Conservation (phyloP, 73 alveolate species). For the Paramecium octaurelia region DNA sequence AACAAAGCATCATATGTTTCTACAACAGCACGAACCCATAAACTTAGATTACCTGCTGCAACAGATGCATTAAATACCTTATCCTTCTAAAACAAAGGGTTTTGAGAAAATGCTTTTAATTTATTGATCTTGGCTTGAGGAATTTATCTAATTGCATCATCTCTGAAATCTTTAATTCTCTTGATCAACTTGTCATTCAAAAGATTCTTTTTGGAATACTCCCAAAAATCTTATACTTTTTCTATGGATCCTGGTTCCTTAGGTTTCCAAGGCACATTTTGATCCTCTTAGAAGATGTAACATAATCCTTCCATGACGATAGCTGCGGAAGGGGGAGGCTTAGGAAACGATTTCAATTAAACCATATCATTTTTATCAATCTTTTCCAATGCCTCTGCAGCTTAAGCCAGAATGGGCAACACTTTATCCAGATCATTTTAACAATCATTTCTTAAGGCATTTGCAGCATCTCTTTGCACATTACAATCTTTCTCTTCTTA, state of each 20-base stretch:
- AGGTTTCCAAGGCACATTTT: slow-evolving; percentile 45
- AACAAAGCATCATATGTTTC: slow-evolving; percentile 72
- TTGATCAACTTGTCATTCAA: slow-evolving; percentile 38
- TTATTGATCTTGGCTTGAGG: slow-evolving; percentile 68
- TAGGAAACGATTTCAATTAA: slow-evolving; percentile 50
- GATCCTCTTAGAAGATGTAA: slow-evolving; percentile 55
- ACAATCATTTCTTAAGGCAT: slow-evolving; percentile 78
- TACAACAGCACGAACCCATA: slow-evolving; percentile 91
- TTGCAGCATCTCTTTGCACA: slow-evolving; percentile 77
- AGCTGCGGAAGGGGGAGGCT: slow-evolving; percentile 64
- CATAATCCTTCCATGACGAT: slow-evolving; percentile 63
- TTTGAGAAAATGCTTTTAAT: slow-evolving; percentile 66
- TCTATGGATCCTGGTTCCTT: slow-evolving; percentile 62
- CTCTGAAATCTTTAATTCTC: slow-evolving; percentile 51
- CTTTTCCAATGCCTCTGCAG: slow-evolving; percentile 94
- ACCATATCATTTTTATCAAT: slow-evolving; percentile 90
- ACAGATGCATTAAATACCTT: slow-evolving; percentile 73
- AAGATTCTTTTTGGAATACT: slow-evolving; percentile 57
- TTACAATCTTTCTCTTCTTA: slow-evolving; percentile 63
- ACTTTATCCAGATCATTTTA: slow-evolving; percentile 91
- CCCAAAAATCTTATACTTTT: slow-evolving; percentile 62
- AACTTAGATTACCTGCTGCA: slow-evolving; percentile 84
- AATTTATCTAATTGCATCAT: slow-evolving; percentile 42
- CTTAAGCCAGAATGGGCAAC: slow-evolving; percentile 96
- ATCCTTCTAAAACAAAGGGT: slow-evolving; percentile 73